Base-by-base conservation (phyloP, 2,329 filamentous ascomycete species). In the Escovopsis sp. region DNA sequence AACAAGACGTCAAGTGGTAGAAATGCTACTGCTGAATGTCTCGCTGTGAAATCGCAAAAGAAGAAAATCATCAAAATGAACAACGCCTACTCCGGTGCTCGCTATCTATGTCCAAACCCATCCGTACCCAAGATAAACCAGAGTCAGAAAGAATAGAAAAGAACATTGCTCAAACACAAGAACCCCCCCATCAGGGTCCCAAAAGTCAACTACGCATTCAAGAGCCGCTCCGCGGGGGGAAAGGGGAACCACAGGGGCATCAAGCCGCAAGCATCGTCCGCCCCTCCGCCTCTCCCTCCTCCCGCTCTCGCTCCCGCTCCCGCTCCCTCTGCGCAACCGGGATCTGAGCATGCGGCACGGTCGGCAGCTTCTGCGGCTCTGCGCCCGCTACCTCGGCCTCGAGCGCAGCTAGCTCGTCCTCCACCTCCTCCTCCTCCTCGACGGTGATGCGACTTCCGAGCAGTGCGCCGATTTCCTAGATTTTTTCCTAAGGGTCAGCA, bases 391-490 rank as follows among this genome's bases (percentile, higher is more conserved):
- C 39, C 36, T 60, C 56, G 41, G 56, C 52, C 55, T 87, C 81
- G 44, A 98, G 66, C 1, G 77, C 79, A 37, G 82, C 84, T 35
- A 98, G 65, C 61, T 98, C 90, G 51, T 94, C 87, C 54, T 98
- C 90, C 25, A 98, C 90, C 51, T 94, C 90, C 51, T 96, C 88
- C 57, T 98, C 90, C 57, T 98, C 90, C 49, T 92, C 81, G 51
- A 86, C 90, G 12, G 86, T 84, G 63, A 98, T 87, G 47, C 79
- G 76, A 11, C 82, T 82, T 25, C 79, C 82, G 3, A 98, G 72
- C 71, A 94, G 82, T 34, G 93, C 84, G 59, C 79, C 90, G 47
- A 98, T 72, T 64, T 98, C 88, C 82, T 93, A 23, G 6, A 23
- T 5, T 10, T 10, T 23, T 23, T 23, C 6, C 21, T 10, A 2